Base-by-base conservation (phyloP, 2,329 filamentous ascomycete species). In the Nemania bipapillata region DNA sequence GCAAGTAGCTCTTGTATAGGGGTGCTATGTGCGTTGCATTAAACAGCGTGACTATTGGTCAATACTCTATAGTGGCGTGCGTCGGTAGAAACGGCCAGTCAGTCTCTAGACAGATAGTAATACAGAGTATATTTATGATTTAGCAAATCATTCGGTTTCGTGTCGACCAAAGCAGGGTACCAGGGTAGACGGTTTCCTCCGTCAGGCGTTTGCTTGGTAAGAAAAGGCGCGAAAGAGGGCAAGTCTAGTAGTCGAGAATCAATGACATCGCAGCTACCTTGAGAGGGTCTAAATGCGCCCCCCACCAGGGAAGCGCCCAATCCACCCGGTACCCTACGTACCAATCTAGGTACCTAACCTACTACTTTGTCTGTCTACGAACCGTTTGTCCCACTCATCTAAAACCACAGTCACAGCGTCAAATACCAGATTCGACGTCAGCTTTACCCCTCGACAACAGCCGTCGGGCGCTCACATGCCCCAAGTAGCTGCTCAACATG, bases 401-500 rank as follows among this genome's bases (percentile, higher is more conserved):
- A n/a, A 24, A n/a, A 11, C 17, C 32, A 61, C n/a, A 17, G 40
- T 45, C 40, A n/a, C 40, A 45, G 17, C 17, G 17, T 45, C 40
- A 45, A 5, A 50, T 28, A 22, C 28, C 8, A 26, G 22, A 50
- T 28, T 24, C 17, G n/a, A 12, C 24, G 24, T 58, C 6, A 22
- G 24, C 17, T 47, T 52, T 53, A 6, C 24, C 28, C 12, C 50
- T 54, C n/a, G 42, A 63, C 54, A 47, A 37, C n/a, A 68, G 53
- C 65, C 63, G 58, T 37, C 49, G 49, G 47, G 32, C 30, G 11
- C 35, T 53, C 60, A 45, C 58, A 56, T 75, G 73, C 20, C 65
- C 72, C 35, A 72, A 55, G 59, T 74, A 76, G 61, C 75, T 75
- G 54, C 70, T 73, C 17, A 74, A 49, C 69, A 76, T 76, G 5